These are phyloP conservation scores for Citrullus amarus DNA, from an alignment of 306 rosid genomes.

Conservation along the genomic window DNA sequence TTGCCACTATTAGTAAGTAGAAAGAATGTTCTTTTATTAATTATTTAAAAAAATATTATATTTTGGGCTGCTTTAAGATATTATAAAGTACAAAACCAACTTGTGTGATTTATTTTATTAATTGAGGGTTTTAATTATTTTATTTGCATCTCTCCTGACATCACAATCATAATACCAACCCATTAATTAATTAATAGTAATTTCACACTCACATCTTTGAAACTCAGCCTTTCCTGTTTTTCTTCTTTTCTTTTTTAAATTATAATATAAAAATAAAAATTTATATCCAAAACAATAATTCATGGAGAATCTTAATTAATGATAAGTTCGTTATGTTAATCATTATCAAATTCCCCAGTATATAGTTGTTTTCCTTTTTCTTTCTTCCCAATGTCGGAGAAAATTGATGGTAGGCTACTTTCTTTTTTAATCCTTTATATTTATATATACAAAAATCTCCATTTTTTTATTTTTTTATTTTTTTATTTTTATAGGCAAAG, in stretches of 20 bases:
- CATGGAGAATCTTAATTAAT: neutral
- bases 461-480: too few relatives aligned
- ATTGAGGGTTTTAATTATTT: neutral
- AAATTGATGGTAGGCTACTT: neutral
- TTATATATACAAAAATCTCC: too few relatives aligned
- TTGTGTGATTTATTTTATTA: neutral
- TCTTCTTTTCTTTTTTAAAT: neutral
- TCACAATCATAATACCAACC: neutral
- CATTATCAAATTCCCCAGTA: neutral
- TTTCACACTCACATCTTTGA: neutral
- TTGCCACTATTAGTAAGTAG: neutral
- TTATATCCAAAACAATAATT: neutral
- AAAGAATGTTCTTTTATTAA: neutral
- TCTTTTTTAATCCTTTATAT: neutral
- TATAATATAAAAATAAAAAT: neutral
- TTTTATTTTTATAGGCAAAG: too few relatives aligned
- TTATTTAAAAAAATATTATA: neutral
- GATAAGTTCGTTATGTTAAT: neutral
- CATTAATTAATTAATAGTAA: neutral
- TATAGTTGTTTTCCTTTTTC: neutral
- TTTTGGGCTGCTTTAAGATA: neutral
- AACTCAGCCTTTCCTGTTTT: neutral
- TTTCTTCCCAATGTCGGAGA: neutral
- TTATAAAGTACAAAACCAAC: neutral
- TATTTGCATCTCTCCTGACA: neutral